These are phyloP conservation scores for Diaporthe citri DNA, from an alignment of 2,329 filamentous ascomycete species.

Conservation along the genomic window DNA sequence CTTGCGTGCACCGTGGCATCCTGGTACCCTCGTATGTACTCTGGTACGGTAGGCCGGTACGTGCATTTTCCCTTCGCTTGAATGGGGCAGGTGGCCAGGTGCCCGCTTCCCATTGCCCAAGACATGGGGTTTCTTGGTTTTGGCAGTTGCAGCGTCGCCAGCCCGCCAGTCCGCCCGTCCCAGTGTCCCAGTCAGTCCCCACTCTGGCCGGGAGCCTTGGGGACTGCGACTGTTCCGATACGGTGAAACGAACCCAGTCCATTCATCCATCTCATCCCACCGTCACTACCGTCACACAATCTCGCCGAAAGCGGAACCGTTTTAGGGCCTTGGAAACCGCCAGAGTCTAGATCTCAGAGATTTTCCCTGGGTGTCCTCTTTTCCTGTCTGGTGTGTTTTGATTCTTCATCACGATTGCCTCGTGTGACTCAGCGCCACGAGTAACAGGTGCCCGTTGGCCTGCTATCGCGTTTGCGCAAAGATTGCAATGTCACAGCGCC, in stretches of 20 bases:
- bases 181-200: not conserved
- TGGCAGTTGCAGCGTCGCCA: conserved; percentile 1
- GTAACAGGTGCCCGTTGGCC: not conserved
- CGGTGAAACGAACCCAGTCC: conserved; percentile 23
- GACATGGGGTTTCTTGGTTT: conserved; percentile 13
- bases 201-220: conserved; percentile 2
- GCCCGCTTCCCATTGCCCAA: conserved; percentile 27
- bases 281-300: conserved; percentile 30
- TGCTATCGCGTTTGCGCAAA: conserved; percentile 29
- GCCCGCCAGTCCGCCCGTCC: not conserved
- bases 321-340: conserved; percentile 4
- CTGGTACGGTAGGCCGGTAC: conserved; percentile 26
- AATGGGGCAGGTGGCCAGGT: conserved; percentile 21
- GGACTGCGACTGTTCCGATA: conserved; percentile 27
- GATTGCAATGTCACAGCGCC: conserved; percentile 25
- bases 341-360: conserved; percentile 30
- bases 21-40: conserved; percentile 12
- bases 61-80: conserved; percentile 20
- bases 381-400: conserved; percentile 1
- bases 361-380: conserved; percentile 7
- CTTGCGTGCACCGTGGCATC: not conserved
- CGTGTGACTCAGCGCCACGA: conserved; percentile 17
- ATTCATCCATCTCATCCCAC: conserved; percentile 8
- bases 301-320: conserved; percentile 32
- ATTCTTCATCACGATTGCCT: conserved; percentile 25